Evolutionary conservation across 331 rosid species (phyloP), one percentile per base, ranked within the genome.

Genomic region (Quercus phellos): DNA sequence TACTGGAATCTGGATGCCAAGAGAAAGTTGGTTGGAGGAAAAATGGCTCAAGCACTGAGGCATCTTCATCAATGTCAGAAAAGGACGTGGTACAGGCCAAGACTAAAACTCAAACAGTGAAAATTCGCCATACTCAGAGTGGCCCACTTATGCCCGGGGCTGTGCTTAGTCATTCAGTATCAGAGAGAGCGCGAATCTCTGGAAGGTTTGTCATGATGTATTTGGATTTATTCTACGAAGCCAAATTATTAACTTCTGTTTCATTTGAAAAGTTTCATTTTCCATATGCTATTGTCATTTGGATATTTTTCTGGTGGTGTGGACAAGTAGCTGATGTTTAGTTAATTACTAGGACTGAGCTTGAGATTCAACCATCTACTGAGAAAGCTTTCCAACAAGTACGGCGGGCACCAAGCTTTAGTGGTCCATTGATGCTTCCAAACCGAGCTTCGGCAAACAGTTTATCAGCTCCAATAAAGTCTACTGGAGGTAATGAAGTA

Each of bases 371-470:
- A 78, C 79, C 76, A 58, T 32, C 58, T 21, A 60, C 82, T 38
- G 98, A 91, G 81, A 95, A 82, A 85, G 78, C n/a, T 68, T 81
- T 71, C 75, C 87, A 88, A 17, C 94, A 95, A 74, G 84, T 85
- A 53, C 86, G 93, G 30, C 92, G 92, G 78, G 85, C 90, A 68
- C 94, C 99, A 69, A 95, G 89, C 92, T 87, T 95, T 83, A 95
- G 99, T 86, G 99, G 99, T 75, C 99, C 99, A 30, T 77, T 95
- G 81, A 93, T 91, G 98, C 97, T 95, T 79, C 99, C 99, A 69
- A 95, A 90, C 80, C 91, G 97, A 79, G 99, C 99, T 83, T 95
- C 99, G 0, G 98, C 99, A 83, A 95, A 95, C 87, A 95, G 99
- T 90, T 90, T 95, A 77, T 95, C 99, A 10, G 99, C 99, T 72